These are phyloP conservation scores for Phallus indusiatus DNA, from an alignment of 768 basidiomycete species.

Conservation along the genomic window DNA sequence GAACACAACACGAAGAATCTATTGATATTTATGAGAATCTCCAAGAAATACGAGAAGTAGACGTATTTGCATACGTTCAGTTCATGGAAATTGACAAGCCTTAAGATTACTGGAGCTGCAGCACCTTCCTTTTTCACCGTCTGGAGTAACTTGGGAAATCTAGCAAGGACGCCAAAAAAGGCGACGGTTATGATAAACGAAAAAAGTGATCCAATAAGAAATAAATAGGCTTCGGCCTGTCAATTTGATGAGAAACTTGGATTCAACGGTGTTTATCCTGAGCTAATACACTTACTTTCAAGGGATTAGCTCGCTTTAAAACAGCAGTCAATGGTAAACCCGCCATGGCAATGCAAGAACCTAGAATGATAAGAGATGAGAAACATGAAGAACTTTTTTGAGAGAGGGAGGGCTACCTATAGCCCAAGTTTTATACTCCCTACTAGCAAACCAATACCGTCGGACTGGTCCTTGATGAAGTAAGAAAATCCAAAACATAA, in stretches of 20 bases:
- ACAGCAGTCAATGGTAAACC: conserved; percentile 68
- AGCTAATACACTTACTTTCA: conserved; percentile 36
- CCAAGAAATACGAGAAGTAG: background rate
- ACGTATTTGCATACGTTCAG: conserved; percentile 49
- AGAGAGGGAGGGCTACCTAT: conserved; percentile 27
- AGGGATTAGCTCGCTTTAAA: conserved; percentile 45
- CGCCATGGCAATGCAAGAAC: conserved; percentile 48
- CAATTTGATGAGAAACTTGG: background rate
- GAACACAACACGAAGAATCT: conserved; percentile 67
- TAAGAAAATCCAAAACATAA: conserved; percentile 77
- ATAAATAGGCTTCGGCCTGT: conserved; percentile 67
- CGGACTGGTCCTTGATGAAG: conserved; percentile 65
- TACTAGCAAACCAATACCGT: conserved; percentile 70
- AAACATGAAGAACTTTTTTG: conserved; percentile 4
- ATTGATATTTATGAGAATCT: background rate
- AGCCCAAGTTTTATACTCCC: conserved; percentile 70
- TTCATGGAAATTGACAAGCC: conserved; percentile 66
- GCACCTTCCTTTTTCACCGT: conserved; percentile 68
- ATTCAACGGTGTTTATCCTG: background rate
- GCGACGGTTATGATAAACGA: conserved; percentile 57
- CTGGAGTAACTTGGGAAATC: conserved; percentile 62
- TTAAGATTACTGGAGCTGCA: conserved; percentile 61
- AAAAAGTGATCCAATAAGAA: conserved; percentile 58
- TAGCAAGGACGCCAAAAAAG: conserved; percentile 62
- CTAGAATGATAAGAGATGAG: conserved; percentile 28